These are phyloP conservation scores for Mycena albidolilacea DNA, from an alignment of 768 basidiomycete genomes.

Conservation along the genomic window DNA sequence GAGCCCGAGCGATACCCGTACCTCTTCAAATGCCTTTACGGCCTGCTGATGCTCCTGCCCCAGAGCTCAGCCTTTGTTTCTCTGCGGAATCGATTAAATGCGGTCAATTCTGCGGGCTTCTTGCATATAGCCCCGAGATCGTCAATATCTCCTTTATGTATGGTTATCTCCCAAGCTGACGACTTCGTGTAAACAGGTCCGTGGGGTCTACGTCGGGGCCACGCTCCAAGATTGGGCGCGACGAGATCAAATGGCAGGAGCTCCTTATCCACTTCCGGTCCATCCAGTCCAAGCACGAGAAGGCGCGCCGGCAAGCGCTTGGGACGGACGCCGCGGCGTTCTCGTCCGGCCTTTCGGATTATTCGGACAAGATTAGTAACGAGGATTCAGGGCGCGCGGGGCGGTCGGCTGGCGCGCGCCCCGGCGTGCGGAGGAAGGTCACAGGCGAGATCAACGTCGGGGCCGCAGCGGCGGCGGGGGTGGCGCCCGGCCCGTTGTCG, in stretches of 20 bases:
- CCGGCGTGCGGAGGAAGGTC: slow-evolving; percentile 72
- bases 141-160: slow-evolving; percentile 58
- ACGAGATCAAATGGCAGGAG: slow-evolving; percentile 98
- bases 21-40: slow-evolving; percentile 98
- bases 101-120: slow-evolving; percentile 96
- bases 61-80: slow-evolving; percentile 98
- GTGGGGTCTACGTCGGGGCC: slow-evolving; percentile 57
- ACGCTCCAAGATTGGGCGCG: slow-evolving; percentile 84
- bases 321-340: slow-evolving; percentile 74
- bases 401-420: slow-evolving; percentile 48
- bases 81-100: slow-evolving; percentile 92
- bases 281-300: slow-evolving; percentile 93
- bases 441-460: slow-evolving; percentile 61
- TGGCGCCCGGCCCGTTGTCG: slow-evolving; percentile 44
- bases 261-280: slow-evolving; percentile 92
- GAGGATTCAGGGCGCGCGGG: slow-evolving; percentile 42
- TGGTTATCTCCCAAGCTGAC: not conserved
- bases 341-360: slow-evolving; percentile 58
- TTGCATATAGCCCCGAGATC: slow-evolving; percentile 90
- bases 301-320: slow-evolving; percentile 83
- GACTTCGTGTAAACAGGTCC: slow-evolving; percentile 38
- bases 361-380: slow-evolving; percentile 52
- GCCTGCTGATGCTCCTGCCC: slow-evolving; percentile 95
- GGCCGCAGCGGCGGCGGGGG: slow-evolving; percentile 44
- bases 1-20: slow-evolving; percentile 98